Evolutionary conservation across 768 basidiomycete species (phyloP), one percentile per base, ranked within the genome.

Genomic region (Boletus reticuloceps): DNA sequence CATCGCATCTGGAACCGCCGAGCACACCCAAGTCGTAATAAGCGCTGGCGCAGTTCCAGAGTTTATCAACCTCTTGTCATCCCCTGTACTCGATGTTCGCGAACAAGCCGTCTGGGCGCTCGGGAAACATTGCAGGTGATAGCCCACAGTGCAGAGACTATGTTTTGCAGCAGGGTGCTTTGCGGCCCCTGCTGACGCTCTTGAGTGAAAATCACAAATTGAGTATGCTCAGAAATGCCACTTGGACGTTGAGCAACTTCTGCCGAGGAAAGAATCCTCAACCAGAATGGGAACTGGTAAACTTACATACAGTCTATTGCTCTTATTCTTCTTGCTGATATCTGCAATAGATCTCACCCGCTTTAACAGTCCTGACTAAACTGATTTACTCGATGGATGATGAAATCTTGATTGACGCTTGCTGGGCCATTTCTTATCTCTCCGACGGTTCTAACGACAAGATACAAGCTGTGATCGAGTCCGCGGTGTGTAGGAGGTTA

Each of bases 31-130:
- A 76, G 93, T 96, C 53, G 97, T 99, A 52, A 98, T 99, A 74
- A 85, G 82, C 59, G 91, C 95, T 16, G 85, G 88, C 58, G 95
- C 97, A 25, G 95, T 99, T 16, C 96, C 95, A 4, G 88, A 95
- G 73, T 99, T 99, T 70, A 98, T 99, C 78, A 92, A 92, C 63
- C 84, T 99, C 45, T 78, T 98, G 40, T 94, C 92, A 10, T 97
- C 95, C n/a, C 78, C 85, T 41, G 94, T 97, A 37, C 80, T 94
- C 55, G 97, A 99, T 74, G 97, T 99, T 58, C 88, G 96, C 56
- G 97, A 99, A 75, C 97, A 99, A 75, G 97, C 97, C 25, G 97
- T 99, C 25, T 99, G 96, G 97, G 97, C 97, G 20, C 81, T 99
- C 56, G 97, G n/a, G 97, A 54, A 99, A 99, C 76, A 98, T 99